Evolutionary conservation across 345 rosid genomes (phyloP).

Genomic region (Eucalyptus marginata): DNA sequence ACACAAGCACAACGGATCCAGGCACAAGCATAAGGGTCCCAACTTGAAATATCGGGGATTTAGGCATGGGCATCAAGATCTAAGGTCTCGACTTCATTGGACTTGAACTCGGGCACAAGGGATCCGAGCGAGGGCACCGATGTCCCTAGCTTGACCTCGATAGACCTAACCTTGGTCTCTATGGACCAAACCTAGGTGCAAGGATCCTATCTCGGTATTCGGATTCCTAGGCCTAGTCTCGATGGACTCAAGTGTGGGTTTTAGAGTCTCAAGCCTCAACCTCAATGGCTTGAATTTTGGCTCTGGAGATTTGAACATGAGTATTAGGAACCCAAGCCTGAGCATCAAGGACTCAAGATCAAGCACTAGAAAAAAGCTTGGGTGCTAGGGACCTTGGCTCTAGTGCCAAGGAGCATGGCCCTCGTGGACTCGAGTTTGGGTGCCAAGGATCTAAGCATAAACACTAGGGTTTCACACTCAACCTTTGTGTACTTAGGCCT

Average conservation of each 20-base stretch:
- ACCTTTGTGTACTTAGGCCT: no score
- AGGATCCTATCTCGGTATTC: neutral
- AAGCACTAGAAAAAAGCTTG: neutral
- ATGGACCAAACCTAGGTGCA: accelerated
- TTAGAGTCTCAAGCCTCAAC: neutral
- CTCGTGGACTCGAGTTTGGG: accelerated
- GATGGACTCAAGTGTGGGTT: neutral
- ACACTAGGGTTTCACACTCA: accelerated
- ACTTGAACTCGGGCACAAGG: neutral
- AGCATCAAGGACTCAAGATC: neutral
- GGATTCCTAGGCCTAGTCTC: accelerated
- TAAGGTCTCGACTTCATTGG: neutral
- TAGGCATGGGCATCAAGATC: neutral
- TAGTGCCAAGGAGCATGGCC: neutral
- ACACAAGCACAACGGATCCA: neutral
- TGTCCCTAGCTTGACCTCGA: neutral
- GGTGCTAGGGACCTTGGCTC: accelerated
- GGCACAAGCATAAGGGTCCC: neutral
- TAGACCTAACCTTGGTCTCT: neutral
- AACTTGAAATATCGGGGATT: no score
- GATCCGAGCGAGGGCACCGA: accelerated
- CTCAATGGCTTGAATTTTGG: neutral
- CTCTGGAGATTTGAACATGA: neutral
- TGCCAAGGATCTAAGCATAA: neutral
- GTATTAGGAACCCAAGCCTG: neutral